Conservation (phyloP, 2,329 filamentous ascomycete species). For the Sarocladium oryzae region DNA sequence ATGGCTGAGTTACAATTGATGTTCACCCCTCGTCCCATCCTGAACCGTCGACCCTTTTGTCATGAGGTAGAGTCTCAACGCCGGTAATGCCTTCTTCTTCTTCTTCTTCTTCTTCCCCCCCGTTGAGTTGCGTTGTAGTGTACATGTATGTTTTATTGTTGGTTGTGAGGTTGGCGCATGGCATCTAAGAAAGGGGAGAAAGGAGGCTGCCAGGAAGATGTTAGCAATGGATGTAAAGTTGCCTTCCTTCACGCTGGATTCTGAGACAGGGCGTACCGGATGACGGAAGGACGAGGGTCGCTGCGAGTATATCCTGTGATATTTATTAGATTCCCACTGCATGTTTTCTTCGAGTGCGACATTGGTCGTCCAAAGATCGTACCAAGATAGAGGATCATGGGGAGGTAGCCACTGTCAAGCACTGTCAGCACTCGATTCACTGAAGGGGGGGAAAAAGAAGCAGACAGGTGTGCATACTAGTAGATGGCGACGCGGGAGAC, state of each 20-base stretch:
- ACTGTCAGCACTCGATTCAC: constrained; percentile 26
- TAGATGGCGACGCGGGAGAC: constrained; percentile 89
- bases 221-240: neutral
- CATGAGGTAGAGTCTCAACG: neutral
- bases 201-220: constrained; percentile 43
- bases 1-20: neutral
- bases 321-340: constrained; percentile 19
- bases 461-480: constrained; percentile 58
- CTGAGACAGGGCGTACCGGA: constrained; percentile 37
- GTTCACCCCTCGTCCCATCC: neutral
- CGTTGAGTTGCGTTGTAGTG: constrained; percentile 8
- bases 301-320: constrained; percentile 81
- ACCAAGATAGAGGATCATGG: constrained; percentile 95
- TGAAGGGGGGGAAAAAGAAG: neutral
- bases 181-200: constrained; percentile 54
- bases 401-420: constrained; percentile 75
- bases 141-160: neutral
- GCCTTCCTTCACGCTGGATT: too few species aligned
- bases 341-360: constrained; percentile 7
- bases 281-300: constrained; percentile 74
- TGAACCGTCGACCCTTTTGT: neutral
- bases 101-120: neutral
- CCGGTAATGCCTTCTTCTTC: neutral
- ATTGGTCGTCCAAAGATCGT: constrained; percentile 24
- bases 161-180: neutral